Conservation (phyloP, 495 filamentous ascomycete species). For the Xylaria scruposa region DNA sequence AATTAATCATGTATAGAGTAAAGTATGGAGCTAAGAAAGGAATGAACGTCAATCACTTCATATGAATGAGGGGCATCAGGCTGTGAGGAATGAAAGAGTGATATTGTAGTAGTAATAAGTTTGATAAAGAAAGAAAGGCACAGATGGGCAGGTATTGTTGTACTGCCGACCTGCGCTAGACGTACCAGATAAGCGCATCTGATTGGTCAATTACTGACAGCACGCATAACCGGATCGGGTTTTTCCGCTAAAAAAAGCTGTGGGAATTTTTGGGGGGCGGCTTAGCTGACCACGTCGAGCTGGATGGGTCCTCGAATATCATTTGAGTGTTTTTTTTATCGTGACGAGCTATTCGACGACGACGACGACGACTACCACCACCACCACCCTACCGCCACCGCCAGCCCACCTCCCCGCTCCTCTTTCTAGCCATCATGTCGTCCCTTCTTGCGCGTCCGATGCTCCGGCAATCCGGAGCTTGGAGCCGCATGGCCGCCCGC, state of each 20-base stretch:
- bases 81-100: neutral
- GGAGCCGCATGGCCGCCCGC: conserved; percentile 53
- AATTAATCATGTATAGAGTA: conserved; percentile 20
- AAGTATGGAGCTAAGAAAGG: conserved; percentile 2
- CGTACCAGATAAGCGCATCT: neutral
- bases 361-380: conserved; percentile 23
- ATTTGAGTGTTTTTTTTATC: conserved; percentile 43
- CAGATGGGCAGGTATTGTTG: neutral
- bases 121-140: neutral
- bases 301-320: conserved; percentile 26
- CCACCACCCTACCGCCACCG: neutral
- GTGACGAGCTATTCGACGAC: conserved; percentile 21
- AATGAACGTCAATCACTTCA: neutral
- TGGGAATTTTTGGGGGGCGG: conserved; percentile 21
- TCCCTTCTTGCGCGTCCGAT: conserved; percentile 42
- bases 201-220: conserved; percentile 38
- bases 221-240: conserved; percentile 38
- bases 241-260: conserved; percentile 38
- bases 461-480: conserved; percentile 45
- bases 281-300: conserved; percentile 20
- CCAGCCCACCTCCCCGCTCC: conserved; percentile 28
- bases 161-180: neutral
- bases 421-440: conserved; percentile 35
- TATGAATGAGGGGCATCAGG: neutral
- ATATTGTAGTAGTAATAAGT: neutral